Evolutionary conservation across 495 filamentous ascomycete species (phyloP).

Genomic region (Penicillium soppii): DNA sequence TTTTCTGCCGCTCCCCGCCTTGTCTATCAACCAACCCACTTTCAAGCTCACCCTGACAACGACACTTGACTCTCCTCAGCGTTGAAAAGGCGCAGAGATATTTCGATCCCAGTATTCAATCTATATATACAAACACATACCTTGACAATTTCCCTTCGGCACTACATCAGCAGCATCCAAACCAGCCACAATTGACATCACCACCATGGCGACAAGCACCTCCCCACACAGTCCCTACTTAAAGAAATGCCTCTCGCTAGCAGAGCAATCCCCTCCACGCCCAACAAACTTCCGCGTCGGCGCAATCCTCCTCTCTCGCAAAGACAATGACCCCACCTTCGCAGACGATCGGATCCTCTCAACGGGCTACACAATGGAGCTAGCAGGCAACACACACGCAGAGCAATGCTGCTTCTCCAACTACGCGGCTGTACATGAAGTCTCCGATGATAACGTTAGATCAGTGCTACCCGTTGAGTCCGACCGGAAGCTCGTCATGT

Average conservation of each 20-base stretch:
- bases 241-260: constrained; percentile 68
- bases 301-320: constrained; percentile 68
- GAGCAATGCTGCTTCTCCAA: constrained; percentile 91
- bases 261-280: constrained; percentile 74
- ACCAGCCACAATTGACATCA: background rate
- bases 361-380: constrained; percentile 88
- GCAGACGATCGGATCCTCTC: constrained; percentile 63
- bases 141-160: background rate
- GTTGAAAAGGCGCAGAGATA: background rate
- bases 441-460: constrained; percentile 55
- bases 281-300: constrained; percentile 94
- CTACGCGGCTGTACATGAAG: constrained; percentile 49
- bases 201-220: constrained; percentile 20
- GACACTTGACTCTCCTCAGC: background rate
- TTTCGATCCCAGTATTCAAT: background rate
- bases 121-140: background rate
- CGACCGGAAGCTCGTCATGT: constrained; percentile 58
- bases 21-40: constrained; percentile 1
- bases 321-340: constrained; percentile 27
- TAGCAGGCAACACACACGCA: constrained; percentile 90
- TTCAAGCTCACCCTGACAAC: background rate
- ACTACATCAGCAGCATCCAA: background rate
- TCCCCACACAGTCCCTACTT: constrained; percentile 64
- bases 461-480: constrained; percentile 51
- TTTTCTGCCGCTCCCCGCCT: constrained; percentile 23